Percentiles rank a stretch among this genome's conserved stretches.
phyloP scores from a whole-genome alignment of 805 yeast species.

The Deakozyma indianensis region DNA sequence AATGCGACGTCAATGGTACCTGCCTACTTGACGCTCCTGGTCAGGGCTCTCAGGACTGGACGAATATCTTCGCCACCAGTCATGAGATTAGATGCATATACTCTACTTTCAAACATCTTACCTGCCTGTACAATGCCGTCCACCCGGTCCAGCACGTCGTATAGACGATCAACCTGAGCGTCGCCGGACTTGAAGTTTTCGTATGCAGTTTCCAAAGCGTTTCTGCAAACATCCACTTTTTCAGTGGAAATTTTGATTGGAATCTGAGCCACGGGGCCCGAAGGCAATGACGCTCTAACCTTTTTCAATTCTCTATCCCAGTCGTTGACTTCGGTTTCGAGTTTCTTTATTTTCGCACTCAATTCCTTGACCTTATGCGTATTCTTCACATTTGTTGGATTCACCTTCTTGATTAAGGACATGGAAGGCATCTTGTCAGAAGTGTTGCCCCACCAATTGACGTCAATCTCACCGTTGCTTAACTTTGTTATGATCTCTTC shows the following conservation, averaged over 20 bases:
- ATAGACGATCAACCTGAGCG: neutral
- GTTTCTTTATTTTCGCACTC: conserved; percentile 15
- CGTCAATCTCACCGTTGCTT: conserved; percentile 40
- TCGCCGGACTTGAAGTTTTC: neutral
- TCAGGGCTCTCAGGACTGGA: neutral
- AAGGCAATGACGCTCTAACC: neutral
- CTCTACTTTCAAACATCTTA: neutral
- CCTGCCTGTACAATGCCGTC: neutral
- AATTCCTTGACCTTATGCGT: conserved; percentile 32
- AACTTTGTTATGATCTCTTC: conserved; percentile 49
- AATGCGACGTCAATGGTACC: too few relatives aligned
- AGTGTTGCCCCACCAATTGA: conserved; percentile 46
- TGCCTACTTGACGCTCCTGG: too few relatives aligned
- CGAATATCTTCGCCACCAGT: neutral
- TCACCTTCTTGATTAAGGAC: conserved; percentile 26
- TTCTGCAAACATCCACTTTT: neutral
- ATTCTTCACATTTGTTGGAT: conserved; percentile 45
- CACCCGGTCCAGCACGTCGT: neutral
- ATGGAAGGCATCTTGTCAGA: conserved; percentile 16
- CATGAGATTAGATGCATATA: neutral
- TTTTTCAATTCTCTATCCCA: neutral
- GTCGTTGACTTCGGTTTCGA: conserved; percentile 9
- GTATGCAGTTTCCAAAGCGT: conserved; percentile 9
- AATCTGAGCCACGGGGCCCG: neutral
- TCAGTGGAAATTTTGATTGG: neutral